Evolutionary conservation across 1,284 basidiomycete genomes (phyloP).

Genomic region (Sporisorium graminicola): DNA sequence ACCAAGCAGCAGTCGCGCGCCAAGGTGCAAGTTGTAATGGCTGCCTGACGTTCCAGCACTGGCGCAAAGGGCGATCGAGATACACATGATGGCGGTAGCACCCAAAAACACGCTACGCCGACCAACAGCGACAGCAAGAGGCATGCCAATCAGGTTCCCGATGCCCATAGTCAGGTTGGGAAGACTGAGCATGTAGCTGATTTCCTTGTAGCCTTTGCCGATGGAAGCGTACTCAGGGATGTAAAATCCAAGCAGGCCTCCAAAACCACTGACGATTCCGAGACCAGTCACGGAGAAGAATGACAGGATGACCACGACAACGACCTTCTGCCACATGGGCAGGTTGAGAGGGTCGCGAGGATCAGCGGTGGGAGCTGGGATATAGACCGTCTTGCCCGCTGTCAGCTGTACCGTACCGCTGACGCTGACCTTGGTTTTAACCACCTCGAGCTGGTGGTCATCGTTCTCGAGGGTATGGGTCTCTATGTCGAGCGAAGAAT

Average conservation of each 20-base stretch:
- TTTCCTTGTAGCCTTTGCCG: constrained; percentile 17
- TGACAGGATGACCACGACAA: constrained; percentile 12
- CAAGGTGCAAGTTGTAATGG: constrained; percentile 17
- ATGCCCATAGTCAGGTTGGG: constrained; percentile 26
- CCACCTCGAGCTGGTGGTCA: constrained; percentile 14
- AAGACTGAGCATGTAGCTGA: constrained; percentile 20
- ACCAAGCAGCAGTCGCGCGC: constrained; percentile 16
- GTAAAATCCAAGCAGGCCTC: constrained; percentile 22
- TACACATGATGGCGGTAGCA: constrained; percentile 19
- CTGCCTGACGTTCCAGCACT: constrained; percentile 6
- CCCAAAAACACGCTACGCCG: constrained; percentile 21
- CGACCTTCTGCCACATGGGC: constrained; percentile 17
- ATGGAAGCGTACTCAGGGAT: constrained; percentile 19
- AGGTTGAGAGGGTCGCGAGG: constrained; percentile 22
- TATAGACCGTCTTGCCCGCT: constrained; percentile 18
- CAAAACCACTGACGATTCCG: constrained; percentile 16
- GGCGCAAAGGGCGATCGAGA: constrained; percentile 18
- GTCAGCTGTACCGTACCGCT: constrained; percentile 19
- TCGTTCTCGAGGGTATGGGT: constrained; percentile 7
- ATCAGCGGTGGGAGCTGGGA: constrained; percentile 16
- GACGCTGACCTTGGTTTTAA: constrained; percentile 9
- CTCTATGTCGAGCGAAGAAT: constrained; percentile 13
- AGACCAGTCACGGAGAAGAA: constrained; percentile 23
- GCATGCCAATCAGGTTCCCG: constrained; percentile 22
- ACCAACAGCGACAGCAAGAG: constrained; percentile 15